These are phyloP conservation scores for Avena atlantica DNA, from an alignment of 176 grass and related monocot genomes.

Conservation along the genomic window DNA sequence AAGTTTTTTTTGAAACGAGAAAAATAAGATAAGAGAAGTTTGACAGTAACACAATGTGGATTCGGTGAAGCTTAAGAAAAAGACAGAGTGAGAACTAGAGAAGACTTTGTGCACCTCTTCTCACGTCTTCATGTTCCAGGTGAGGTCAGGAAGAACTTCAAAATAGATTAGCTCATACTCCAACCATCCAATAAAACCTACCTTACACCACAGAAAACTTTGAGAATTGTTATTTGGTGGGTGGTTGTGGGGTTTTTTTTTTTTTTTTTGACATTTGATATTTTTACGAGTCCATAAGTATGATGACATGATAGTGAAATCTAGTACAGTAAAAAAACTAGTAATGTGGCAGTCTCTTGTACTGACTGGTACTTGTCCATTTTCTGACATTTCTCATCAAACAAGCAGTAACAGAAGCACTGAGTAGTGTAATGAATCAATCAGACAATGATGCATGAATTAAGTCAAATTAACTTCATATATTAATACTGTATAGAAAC, in stretches of 20 bases:
- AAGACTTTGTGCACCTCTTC: background rate
- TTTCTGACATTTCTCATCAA: background rate
- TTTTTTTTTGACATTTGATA: constrained; percentile 11
- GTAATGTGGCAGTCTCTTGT: no score
- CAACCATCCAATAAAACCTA: constrained; percentile 20
- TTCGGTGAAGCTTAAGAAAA: no score
- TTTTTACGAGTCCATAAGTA: background rate
- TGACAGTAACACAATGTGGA: background rate
- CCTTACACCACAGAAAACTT: background rate
- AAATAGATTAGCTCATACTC: background rate
- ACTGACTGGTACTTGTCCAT: background rate
- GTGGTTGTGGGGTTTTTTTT: no score
- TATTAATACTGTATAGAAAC: background rate
- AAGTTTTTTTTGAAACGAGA: no score
- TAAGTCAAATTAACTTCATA: background rate
- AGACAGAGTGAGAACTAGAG: background rate
- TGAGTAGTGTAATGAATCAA: background rate
- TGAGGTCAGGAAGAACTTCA: background rate
- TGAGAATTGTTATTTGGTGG: no score
- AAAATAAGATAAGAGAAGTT: background rate
- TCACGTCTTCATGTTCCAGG: constrained; percentile 17
- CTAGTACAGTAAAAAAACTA: background rate
- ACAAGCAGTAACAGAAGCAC: background rate
- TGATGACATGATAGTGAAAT: background rate
- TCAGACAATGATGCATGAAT: background rate